phyloP scores from a whole-genome alignment of 2,329 filamentous ascomycete species.

The Dactylonectria estremocensis region DNA sequence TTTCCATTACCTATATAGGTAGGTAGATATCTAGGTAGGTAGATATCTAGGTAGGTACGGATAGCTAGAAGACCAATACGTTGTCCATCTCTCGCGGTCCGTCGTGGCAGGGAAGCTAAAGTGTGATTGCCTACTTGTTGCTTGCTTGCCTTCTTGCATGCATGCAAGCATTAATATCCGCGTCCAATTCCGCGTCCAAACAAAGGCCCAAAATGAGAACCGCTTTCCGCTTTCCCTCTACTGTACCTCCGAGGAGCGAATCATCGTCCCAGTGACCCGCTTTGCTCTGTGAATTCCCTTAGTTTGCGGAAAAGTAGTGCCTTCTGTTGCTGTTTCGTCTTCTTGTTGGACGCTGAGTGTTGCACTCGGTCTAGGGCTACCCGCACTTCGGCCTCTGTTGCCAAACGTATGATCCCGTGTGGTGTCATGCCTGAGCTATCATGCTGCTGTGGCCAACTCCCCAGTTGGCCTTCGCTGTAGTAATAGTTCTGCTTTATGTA shows the following conservation, averaged over 20 bases:
- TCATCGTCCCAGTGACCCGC: constrained; percentile 27
- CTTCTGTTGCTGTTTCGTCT: constrained; percentile 41
- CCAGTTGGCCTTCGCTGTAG: constrained; percentile 17
- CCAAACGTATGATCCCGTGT: constrained; percentile 61
- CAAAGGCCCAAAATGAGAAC: constrained; percentile 30
- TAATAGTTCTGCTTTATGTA: constrained; percentile 37
- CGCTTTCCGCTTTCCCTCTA: constrained; percentile 16
- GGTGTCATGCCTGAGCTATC: constrained; percentile 15
- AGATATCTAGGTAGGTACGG: neutral
- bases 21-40: neutral
- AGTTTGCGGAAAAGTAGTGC: constrained; percentile 41
- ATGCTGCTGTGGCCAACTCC: constrained; percentile 17
- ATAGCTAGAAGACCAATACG: neutral
- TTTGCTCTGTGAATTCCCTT: constrained; percentile 31
- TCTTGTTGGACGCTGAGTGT: constrained; percentile 41
- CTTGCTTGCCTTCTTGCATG: constrained; percentile 28
- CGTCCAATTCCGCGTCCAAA: constrained; percentile 29
- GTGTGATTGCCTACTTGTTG: neutral
- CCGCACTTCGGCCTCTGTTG: constrained; percentile 73
- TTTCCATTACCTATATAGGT: neutral
- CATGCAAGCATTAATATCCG: constrained; percentile 21
- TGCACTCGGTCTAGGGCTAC: constrained; percentile 76
- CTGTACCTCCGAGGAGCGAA: constrained; percentile 27
- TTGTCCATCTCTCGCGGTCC: constrained; percentile 10
- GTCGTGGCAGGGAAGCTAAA: constrained; percentile 21